These are phyloP conservation scores for Carex littledalei DNA, from an alignment of 176 grass and related monocot genomes.

Conservation along the genomic window DNA sequence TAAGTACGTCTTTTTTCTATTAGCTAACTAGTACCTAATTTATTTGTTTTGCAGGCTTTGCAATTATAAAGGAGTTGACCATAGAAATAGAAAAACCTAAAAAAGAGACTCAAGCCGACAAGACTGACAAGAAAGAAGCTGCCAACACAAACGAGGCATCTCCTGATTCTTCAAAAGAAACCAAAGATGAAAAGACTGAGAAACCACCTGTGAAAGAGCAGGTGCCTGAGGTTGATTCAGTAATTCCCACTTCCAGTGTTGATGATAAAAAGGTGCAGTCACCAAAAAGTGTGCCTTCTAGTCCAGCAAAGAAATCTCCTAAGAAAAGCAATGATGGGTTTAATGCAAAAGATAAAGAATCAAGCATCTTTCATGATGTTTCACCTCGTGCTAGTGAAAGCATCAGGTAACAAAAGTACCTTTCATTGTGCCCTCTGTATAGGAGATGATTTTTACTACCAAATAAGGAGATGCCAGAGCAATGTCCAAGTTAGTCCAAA, in stretches of 20 bases:
- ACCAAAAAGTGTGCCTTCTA: constrained; percentile 50
- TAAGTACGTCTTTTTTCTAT: neutral
- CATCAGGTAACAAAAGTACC: constrained; percentile 44
- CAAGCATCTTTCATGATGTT: constrained; percentile 38
- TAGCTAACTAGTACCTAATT: neutral
- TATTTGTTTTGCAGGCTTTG: constrained; percentile 57
- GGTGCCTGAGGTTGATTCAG: constrained; percentile 41
- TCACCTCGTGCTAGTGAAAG: constrained; percentile 63
- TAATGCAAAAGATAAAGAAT: constrained; percentile 33
- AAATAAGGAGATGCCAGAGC: neutral
- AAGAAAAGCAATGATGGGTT: constrained; percentile 46
- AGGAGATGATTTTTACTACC: neutral
- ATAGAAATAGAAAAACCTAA: constrained; percentile 67
- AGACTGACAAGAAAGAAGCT: constrained; percentile 48
- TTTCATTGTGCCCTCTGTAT: constrained; percentile 9
- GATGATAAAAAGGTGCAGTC: constrained; percentile 18
- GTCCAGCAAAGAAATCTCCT: constrained; percentile 53
- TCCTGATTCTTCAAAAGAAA: constrained; percentile 38
- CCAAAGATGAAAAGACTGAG: constrained; percentile 50
- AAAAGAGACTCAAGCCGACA: constrained; percentile 42
- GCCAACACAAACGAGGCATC: constrained; percentile 20
- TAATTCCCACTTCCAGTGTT: constrained; percentile 29
- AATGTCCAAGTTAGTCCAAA: neutral
- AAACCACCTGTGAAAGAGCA: constrained; percentile 32
- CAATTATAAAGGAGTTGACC: constrained; percentile 92